Evolutionary conservation across 495 filamentous ascomycete species (phyloP), one percentile per base, ranked within the genome.

Genomic region (Xylaria palmicola): DNA sequence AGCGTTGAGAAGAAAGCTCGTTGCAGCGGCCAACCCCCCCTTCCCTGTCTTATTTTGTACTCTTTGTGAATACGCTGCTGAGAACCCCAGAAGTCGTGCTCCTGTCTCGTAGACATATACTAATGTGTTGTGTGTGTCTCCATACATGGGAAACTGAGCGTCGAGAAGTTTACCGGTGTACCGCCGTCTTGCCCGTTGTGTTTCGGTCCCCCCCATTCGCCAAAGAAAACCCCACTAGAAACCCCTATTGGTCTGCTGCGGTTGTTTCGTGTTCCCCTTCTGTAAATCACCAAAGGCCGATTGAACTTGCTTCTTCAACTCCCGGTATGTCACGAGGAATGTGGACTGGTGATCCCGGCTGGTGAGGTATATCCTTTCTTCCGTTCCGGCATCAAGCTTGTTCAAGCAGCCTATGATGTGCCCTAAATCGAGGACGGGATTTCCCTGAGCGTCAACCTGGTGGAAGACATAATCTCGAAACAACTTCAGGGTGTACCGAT

Each of bases 381-480:
- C 92, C 29, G 84, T 79, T 8, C 93, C 92, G 2, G 91, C 93
- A 74, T 98, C 94, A 48, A 98, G 78, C 72, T 96, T 97, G 74
- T 92, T 97, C 65, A 98, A 66, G 68, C 87, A 91, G 29, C 77
- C 79, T 19, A 98, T 66, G 41, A 98, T 87, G 75, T 98, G 93
- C 0, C 86, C 93, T 27, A 97, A 79, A 67, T 95, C 88, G 3
- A 94, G 75, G 6, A 90, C 87, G 0, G 94, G 88, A 20, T 89
- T 87, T 12, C 90, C 91, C 60, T 90, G 82, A 26, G 85, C 81
- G 66, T 97, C 91, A 24, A 97, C 91, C 58, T 93, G 91, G 72
- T 98, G 94, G 74, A 97, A 98, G 52, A 97, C 89, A 61, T 95
- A 97, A 73, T 98, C 95, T 43, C 94, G 86, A 80, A 98, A 97